Percentiles rank a stretch among this genome's conserved stretches.
Conservation (phyloP, 345 rosid genomes). For the Orychophragmus violaceus region DNA sequence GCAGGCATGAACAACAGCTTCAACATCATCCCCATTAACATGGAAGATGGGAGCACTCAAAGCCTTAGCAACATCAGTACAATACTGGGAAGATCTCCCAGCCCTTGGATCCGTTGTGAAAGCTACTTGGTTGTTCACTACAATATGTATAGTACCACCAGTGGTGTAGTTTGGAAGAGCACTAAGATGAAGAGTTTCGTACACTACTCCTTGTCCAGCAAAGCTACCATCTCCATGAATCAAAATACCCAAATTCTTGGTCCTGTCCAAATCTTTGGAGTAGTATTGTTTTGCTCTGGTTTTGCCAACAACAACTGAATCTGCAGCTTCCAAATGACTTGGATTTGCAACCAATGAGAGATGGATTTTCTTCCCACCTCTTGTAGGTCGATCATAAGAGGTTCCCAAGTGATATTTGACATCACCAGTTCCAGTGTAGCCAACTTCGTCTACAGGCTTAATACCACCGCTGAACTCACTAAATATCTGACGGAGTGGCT, state of each 20-base stretch:
- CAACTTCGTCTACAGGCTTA: conserved; percentile 79
- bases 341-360: conserved; percentile 86
- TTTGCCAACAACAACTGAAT: conserved; percentile 78
- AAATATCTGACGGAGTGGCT: conserved; percentile 73
- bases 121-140: conserved; percentile 90
- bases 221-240: conserved; percentile 92
- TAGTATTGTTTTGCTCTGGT: conserved; percentile 84
- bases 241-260: conserved; percentile 66
- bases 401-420: conserved; percentile 88
- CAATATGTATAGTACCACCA: conserved; percentile 82
- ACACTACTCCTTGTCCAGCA: conserved; percentile 89
- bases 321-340: conserved; percentile 89
- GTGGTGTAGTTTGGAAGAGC: conserved; percentile 81
- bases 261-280: conserved; percentile 65
- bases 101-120: conserved; percentile 76
- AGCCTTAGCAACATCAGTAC: conserved; percentile 89
- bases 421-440: conserved; percentile 87
- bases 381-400: conserved; percentile 81
- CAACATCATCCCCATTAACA: conserved; percentile 74
- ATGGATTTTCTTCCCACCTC: conserved; percentile 81
- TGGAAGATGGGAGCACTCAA: conserved; percentile 81
- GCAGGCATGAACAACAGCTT: conserved; percentile 73
- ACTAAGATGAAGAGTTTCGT: conserved; percentile 82
- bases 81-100: conserved; percentile 82
- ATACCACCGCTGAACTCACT: conserved; percentile 82